Percentiles rank a stretch among this genome's conserved stretches.
These are phyloP conservation scores for Xylaria sp. DNA, from an alignment of 2,329 filamentous ascomycete genomes.

Conservation along the genomic window DNA sequence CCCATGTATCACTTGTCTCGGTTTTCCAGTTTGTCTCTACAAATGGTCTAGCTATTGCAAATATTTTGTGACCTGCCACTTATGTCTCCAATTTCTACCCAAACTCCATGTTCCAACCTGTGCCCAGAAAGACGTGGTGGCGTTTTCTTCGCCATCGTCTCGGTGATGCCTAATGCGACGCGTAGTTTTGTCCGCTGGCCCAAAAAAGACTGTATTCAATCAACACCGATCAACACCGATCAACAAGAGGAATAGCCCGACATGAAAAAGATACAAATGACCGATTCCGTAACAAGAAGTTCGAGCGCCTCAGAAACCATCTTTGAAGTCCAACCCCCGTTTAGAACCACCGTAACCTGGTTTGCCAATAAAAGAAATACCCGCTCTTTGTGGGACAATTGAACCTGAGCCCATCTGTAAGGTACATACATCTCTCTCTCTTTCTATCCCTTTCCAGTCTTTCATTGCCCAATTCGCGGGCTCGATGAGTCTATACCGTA, in stretches of 20 bases:
- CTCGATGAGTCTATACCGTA: conserved; percentile 38
- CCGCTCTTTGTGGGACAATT: conserved; percentile 19
- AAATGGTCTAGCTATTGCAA: conserved; percentile 22
- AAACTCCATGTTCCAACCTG: conserved; percentile 12
- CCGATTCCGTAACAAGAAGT: conserved; percentile 30
- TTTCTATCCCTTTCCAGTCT: conserved; percentile 18
- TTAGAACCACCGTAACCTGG: conserved; percentile 17
- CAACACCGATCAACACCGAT: conserved; percentile 12
- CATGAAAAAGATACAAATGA: conserved; percentile 30
- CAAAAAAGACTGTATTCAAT: conserved; percentile 14
- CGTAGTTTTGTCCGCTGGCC: conserved; percentile 7
- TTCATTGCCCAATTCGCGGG: conserved; percentile 7
- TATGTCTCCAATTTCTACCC: conserved; percentile 23
- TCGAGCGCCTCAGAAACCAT: conserved; percentile 24
- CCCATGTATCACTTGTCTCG: conserved; percentile 14
- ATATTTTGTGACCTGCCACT: conserved; percentile 7
- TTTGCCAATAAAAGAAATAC: conserved; percentile 26
- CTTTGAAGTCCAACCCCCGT: conserved; percentile 26
- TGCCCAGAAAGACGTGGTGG: conserved; percentile 8
- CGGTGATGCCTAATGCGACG: conserved; percentile 23
- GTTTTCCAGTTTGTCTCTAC: conserved; percentile 16
- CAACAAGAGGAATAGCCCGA: neutral
- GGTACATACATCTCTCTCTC: conserved; percentile 19
- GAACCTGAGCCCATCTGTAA: conserved; percentile 22
- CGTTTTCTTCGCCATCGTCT: conserved; percentile 7